These are phyloP conservation scores for Medicago arabica DNA, from an alignment of 306 rosid genomes.

Conservation along the genomic window DNA sequence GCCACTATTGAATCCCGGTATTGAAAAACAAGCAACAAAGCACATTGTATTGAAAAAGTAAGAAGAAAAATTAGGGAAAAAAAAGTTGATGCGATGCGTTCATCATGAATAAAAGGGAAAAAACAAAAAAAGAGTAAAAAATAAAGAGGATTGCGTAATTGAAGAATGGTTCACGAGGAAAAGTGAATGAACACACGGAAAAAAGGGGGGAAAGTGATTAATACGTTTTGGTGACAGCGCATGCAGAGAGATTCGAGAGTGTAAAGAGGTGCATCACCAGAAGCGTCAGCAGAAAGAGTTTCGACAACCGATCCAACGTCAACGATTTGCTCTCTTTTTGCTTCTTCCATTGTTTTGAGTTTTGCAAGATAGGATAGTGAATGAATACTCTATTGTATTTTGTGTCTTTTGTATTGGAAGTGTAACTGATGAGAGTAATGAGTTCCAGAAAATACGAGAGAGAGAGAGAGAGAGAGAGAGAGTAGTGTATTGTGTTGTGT, in stretches of 20 bases:
- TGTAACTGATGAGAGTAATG: not conserved
- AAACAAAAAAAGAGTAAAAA: not conserved
- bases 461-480: not conserved
- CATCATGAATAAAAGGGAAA: not conserved
- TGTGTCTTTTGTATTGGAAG: not conserved
- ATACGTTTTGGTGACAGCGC: slow-evolving; percentile 84
- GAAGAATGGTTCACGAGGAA: not conserved
- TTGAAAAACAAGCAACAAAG: no score
- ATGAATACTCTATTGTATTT: not conserved
- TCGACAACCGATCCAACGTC: slow-evolving; percentile 87
- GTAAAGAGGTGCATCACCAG: slow-evolving; percentile 70
- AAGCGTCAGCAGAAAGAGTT: slow-evolving; percentile 72
- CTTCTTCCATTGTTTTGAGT: slow-evolving; percentile 36
- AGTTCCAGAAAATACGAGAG: not conserved
- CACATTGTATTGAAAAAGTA: not conserved
- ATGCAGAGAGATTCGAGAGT: slow-evolving; percentile 86
- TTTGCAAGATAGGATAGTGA: not conserved
- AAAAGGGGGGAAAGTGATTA: not conserved
- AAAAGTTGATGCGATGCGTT: not conserved
- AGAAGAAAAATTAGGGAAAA: not conserved
- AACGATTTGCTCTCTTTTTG: slow-evolving; percentile 53
- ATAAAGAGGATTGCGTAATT: not conserved
- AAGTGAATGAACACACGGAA: not conserved
- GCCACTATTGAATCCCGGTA: no score
- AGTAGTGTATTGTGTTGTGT: not conserved